Conservation (phyloP, 2,329 filamentous ascomycete species). For the Sphaerulina vaccinii region DNA sequence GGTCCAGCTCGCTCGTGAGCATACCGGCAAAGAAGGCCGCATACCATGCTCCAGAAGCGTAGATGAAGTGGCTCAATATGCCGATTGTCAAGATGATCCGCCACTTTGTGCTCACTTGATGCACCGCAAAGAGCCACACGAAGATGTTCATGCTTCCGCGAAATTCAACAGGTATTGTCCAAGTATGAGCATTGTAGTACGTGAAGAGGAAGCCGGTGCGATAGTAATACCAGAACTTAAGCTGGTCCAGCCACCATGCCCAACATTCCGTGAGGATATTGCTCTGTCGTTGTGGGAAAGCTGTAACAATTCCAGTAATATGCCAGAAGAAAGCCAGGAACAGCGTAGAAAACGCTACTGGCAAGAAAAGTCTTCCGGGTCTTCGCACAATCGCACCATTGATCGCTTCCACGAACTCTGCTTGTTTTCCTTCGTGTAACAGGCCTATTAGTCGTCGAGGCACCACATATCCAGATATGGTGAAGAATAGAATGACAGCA, state of each 20-base stretch:
- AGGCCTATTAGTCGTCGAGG: constrained; percentile 42
- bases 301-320: constrained; percentile 49
- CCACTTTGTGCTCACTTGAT: constrained; percentile 21
- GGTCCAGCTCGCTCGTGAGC: constrained; percentile 60
- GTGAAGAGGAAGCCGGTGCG: constrained; percentile 41
- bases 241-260: constrained; percentile 54
- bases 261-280: constrained; percentile 52
- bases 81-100: constrained; percentile 23
- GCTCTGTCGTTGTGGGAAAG: constrained; percentile 33
- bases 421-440: constrained; percentile 35
- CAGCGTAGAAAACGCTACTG: constrained; percentile 56
- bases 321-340: constrained; percentile 56
- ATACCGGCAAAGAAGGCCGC: constrained; percentile 61
- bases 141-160: constrained; percentile 64
- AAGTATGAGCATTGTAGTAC: constrained; percentile 39
- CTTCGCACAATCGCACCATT: constrained; percentile 51
- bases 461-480: constrained; percentile 54
- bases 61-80: constrained; percentile 23
- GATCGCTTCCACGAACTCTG: constrained; percentile 43
- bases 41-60: constrained; percentile 54
- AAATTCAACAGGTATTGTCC: constrained; percentile 65
- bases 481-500: constrained; percentile 54
- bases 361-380: constrained; percentile 50
- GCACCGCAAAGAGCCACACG: constrained; percentile 55
- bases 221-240: constrained; percentile 68